phyloP scores from a whole-genome alignment of 129 eudicot genomes.

The Deinandra increscens region DNA sequence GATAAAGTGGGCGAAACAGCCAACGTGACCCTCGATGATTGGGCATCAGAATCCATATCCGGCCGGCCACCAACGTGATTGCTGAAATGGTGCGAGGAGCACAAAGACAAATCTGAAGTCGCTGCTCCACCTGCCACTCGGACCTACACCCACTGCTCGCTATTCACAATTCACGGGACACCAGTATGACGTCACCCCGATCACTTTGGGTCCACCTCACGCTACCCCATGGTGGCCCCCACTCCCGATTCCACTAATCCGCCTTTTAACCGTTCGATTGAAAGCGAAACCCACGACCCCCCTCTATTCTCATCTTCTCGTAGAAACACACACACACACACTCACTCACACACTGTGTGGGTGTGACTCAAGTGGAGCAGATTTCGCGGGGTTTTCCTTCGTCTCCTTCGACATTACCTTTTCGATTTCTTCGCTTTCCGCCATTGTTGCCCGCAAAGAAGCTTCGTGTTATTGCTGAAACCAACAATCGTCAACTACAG shows the following conservation, averaged over 20 bases:
- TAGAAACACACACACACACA: constrained; percentile 4
- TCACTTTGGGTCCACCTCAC: constrained; percentile 25
- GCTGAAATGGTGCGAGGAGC: constrained; percentile 10
- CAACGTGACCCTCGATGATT: constrained; percentile 19
- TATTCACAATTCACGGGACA: constrained; percentile 33
- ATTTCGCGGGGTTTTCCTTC: constrained; percentile 59
- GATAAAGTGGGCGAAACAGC: neutral
- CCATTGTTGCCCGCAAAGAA: constrained; percentile 28
- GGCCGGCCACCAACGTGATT: constrained; percentile 12
- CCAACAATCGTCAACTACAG: constrained; percentile 17
- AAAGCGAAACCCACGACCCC: constrained; percentile 36
- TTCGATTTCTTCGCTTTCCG: constrained; percentile 29
- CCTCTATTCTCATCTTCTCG: constrained; percentile 15
- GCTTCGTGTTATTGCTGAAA: constrained; percentile 2
- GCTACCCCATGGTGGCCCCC: constrained; percentile 25
- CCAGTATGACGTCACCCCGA: constrained; percentile 33
- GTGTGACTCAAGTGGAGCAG: constrained; percentile 25
- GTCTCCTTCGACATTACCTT: constrained; percentile 8
- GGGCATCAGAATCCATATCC: neutral
- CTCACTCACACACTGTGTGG: constrained; percentile 10
- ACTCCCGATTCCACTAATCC: constrained; percentile 10
- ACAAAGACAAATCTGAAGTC: constrained; percentile 39
- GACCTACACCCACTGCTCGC: constrained; percentile 22
- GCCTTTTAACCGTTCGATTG: constrained; percentile 46
- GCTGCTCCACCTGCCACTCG: constrained; percentile 32